These are phyloP conservation scores for Beta vulgaris DNA, from an alignment of 148 eudicot genomes.

Conservation along the genomic window DNA sequence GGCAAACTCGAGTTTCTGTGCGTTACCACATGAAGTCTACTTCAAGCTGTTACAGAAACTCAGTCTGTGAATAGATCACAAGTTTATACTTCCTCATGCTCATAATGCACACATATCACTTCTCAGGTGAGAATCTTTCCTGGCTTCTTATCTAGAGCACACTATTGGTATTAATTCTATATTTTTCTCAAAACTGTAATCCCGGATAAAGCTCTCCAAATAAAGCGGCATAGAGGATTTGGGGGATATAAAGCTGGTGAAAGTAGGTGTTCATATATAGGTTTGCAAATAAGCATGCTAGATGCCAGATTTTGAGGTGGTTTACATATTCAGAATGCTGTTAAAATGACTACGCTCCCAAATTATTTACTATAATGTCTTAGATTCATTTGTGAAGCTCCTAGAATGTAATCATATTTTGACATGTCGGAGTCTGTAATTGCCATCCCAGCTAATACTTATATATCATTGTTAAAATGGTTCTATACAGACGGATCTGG, in stretches of 20 bases:
- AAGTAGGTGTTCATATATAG: too few relatives aligned
- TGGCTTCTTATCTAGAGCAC: neutral
- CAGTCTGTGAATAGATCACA: neutral
- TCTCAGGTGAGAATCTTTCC: neutral
- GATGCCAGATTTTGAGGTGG: too few relatives aligned
- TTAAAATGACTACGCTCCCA: neutral
- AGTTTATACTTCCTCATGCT: neutral
- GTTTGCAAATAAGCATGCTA: too few relatives aligned
- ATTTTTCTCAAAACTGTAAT: neutral
- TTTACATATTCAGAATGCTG: too few relatives aligned
- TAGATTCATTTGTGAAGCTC: too few relatives aligned
- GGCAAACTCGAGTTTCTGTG: neutral
- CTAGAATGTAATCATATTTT: neutral
- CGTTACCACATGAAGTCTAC: neutral
- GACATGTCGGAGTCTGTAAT: slow-evolving; percentile 1
- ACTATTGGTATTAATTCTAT: neutral
- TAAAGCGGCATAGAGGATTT: too few relatives aligned
- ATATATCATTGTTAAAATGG: neutral
- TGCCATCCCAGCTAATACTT: neutral
- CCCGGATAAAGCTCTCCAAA: neutral
- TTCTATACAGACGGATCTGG: slow-evolving; percentile 67
- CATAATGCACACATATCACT: neutral
- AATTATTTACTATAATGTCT: neutral
- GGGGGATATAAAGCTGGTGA: too few relatives aligned
- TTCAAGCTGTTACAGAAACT: neutral